Percentiles rank a stretch among this genome's conserved stretches.
Conservation (phyloP, 1,284 basidiomycete genomes). For the Ceratobasidium sp. region DNA sequence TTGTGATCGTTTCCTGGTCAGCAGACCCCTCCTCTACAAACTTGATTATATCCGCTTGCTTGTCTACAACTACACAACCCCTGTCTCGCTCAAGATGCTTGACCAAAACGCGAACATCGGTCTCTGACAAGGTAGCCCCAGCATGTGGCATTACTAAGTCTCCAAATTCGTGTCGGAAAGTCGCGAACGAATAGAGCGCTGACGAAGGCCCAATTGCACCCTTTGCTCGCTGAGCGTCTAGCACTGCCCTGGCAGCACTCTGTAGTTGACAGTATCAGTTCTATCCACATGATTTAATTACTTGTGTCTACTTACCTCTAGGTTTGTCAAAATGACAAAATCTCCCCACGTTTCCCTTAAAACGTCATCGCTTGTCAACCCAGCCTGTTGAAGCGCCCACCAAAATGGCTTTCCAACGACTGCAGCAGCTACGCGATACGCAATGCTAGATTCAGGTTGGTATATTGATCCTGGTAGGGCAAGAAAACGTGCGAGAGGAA, state of each 20-base stretch:
- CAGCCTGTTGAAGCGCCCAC: conserved; percentile 85
- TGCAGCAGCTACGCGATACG: conserved; percentile 72
- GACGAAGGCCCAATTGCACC: conserved; percentile 67
- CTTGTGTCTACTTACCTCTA: conserved; percentile 60
- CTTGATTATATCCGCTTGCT: conserved; percentile 65
- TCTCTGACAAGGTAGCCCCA: conserved; percentile 61
- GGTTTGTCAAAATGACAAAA: conserved; percentile 74
- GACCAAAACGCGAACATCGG: conserved; percentile 76
- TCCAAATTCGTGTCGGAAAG: conserved; percentile 71
- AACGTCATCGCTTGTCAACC: conserved; percentile 70
- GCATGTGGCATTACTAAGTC: conserved; percentile 56
- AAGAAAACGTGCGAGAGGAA: conserved; percentile 69
- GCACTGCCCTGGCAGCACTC: conserved; percentile 69
- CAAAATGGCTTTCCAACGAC: conserved; percentile 82
- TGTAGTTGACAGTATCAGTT: conserved; percentile 42
- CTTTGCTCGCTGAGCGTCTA: conserved; percentile 62
- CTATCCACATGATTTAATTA: neutral
- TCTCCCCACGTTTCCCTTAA: conserved; percentile 73
- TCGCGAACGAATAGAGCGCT: conserved; percentile 68
- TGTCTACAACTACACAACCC: conserved; percentile 47
- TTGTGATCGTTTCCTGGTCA: conserved; percentile 64
- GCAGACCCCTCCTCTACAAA: conserved; percentile 63
- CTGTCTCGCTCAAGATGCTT: conserved; percentile 84
- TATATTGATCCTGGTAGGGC: conserved; percentile 70
- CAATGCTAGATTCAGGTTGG: conserved; percentile 69